Base-by-base conservation (phyloP, 108 stramenopile species). In the Nitzschia palea region DNA sequence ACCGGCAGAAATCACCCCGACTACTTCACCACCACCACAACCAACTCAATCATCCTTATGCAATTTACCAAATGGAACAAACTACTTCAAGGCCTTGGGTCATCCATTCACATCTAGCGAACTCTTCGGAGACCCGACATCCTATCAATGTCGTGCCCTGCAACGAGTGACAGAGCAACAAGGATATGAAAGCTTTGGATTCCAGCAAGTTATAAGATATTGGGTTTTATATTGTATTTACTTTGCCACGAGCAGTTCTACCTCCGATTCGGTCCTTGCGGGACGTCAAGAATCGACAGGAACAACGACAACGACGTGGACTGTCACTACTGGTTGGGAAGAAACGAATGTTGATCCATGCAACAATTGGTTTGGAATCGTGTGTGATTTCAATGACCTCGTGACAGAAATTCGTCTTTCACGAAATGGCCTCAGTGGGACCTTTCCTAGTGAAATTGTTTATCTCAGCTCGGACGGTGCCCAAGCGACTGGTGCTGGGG, bases 171-270 rank as follows among this genome's bases (percentile, higher is more conserved):
- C 45, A 0, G 45, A 63, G 32, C 62, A 63, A 48, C 30, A 63
- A 42, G 62, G 62, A 5, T 47, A 12, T 22, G n/a, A 32, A 28
- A 8, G 27, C 14, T 63, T 63, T 27, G 28, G 2, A 0, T 36
- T 50, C 30, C 14, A 8, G n/a, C 47, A 14, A 3, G 15, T 27
- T 26, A 17, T 63, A 12, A 12, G 48, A 15, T 63, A 63, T 23
- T 63, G 62, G 62, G 45, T 63, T 48, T 14, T 63, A 8, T 48
- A 63, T 25, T 63, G 62, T 33, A 50, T 63, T 47, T 63, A 47
- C 32, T 47, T 63, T 32, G 44, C 62, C 1, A 63, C 62, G 28
- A 63, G 48, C 33, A 9, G 20, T 23, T 25, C 47, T 22, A 26
- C 0, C 6, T 31, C 15, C n/a, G 32, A 47, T 14, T n/a, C 45